Conservation (phyloP, 2,329 filamentous ascomycete genomes). For the Colletotrichum lupini region DNA sequence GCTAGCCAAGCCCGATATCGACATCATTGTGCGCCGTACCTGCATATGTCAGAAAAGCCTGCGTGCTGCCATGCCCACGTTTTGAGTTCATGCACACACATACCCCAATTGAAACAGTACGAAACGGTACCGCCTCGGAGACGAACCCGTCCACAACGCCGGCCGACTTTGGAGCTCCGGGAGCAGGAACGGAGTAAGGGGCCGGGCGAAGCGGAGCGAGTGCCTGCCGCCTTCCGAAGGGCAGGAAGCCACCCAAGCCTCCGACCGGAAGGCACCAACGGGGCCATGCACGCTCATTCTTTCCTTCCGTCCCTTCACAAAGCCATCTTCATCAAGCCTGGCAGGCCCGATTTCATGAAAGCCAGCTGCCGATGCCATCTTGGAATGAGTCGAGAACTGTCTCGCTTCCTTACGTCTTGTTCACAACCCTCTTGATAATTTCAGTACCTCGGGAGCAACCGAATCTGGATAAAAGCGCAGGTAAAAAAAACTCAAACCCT, state of each 20-base stretch:
- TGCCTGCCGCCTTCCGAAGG: not conserved
- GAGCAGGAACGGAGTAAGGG: not conserved
- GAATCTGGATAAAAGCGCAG: no score
- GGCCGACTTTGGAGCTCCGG: not conserved
- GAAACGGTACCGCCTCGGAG: not conserved
- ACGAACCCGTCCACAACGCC: not conserved
- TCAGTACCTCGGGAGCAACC: no score
- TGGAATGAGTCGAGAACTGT: not conserved
- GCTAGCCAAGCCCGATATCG: not conserved
- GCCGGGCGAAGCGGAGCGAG: not conserved
- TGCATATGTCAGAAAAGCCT: slow-evolving; percentile 10
- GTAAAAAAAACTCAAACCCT: no score
- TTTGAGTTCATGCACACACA: not conserved
- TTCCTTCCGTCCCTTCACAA: not conserved
- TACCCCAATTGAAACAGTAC: not conserved
- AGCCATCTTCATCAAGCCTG: not conserved
- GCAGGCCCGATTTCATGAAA: no score
- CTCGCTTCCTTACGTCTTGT: not conserved
- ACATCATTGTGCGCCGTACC: slow-evolving; percentile 26
- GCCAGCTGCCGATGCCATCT: not conserved
- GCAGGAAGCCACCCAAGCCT: not conserved
- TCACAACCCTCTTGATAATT: not conserved
- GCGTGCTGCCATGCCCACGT: not conserved
- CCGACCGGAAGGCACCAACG: not conserved
- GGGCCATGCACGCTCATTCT: not conserved